phyloP scores from a whole-genome alignment of 73 alveolate species.

The Blepharisma stoltei region DNA sequence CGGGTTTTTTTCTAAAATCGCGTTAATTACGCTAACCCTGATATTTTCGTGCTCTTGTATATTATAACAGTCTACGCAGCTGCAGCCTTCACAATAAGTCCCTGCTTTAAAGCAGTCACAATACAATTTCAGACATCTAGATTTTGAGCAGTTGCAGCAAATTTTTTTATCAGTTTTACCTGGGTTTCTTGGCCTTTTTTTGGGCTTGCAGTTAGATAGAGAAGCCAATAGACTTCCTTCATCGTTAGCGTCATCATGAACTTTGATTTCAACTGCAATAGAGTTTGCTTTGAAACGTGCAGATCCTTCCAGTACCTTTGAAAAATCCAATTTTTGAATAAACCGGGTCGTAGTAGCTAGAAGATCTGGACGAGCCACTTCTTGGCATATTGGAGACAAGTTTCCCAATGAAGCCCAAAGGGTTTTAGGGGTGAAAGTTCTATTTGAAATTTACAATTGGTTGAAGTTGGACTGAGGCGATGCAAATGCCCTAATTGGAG shows the following conservation, averaged over 20 bases:
- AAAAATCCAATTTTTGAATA: slow-evolving; percentile 20
- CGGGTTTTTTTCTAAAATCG: slow-evolving; percentile 52
- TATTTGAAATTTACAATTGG: neutral
- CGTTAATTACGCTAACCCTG: slow-evolving; percentile 39
- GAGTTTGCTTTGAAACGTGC: slow-evolving; percentile 6
- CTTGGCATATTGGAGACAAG: slow-evolving; percentile 12
- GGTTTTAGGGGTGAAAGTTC: neutral
- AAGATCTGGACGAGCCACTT: neutral
- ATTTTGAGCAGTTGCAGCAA: slow-evolving; percentile 63
- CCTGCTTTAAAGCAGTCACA: slow-evolving; percentile 70
- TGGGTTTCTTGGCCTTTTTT: neutral
- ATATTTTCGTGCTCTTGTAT: slow-evolving; percentile 47
- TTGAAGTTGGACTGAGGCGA: neutral
- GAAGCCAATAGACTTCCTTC: neutral
- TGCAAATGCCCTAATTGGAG: neutral
- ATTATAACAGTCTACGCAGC: slow-evolving; percentile 59
- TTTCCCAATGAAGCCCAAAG: neutral
- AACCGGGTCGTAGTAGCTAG: neutral
- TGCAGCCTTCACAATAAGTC: slow-evolving; percentile 53
- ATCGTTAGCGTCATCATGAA: neutral
- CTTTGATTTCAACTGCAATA: slow-evolving; percentile 20
- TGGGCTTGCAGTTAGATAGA: slow-evolving; percentile 1
- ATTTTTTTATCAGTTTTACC: slow-evolving; percentile 26
- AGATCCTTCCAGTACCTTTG: neutral
- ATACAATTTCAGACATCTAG: slow-evolving; percentile 60